Conservation (phyloP, 257 asterid species). For the Fraxinus cuspidata region DNA sequence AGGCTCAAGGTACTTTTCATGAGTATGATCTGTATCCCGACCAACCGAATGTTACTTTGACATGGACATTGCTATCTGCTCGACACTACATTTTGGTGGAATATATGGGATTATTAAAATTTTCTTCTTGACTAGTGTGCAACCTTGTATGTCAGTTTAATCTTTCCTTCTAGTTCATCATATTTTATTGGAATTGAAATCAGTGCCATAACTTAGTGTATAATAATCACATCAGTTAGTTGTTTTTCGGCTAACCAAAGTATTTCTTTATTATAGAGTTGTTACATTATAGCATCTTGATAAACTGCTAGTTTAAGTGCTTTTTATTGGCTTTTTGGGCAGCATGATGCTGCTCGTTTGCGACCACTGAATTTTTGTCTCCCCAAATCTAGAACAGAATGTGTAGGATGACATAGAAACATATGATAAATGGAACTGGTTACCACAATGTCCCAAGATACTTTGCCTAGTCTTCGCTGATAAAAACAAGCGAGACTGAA, state of each 20-base stretch:
- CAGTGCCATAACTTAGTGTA: not conserved
- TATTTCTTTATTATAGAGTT: not conserved
- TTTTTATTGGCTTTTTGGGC: not conserved
- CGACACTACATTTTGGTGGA: not conserved
- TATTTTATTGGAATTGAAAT: not conserved
- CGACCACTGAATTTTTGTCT: too few relatives aligned
- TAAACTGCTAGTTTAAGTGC: not conserved
- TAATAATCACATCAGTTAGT: too few relatives aligned
- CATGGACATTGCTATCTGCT: not conserved
- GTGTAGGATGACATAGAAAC: too few relatives aligned
- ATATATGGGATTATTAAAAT: not conserved
- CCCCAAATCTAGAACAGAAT: too few relatives aligned
- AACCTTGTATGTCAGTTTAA: not conserved
- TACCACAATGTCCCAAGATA: too few relatives aligned
- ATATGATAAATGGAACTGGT: too few relatives aligned
- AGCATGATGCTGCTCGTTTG: too few relatives aligned
- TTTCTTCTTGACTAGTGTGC: not conserved
- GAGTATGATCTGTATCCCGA: not conserved
- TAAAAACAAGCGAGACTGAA: too few relatives aligned
- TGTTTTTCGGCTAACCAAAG: not conserved
- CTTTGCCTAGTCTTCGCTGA: too few relatives aligned
- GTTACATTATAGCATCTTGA: too few relatives aligned
- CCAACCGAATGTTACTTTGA: not conserved
- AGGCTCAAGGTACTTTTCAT: not conserved
- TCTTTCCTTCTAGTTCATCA: not conserved